Evolutionary conservation across 768 basidiomycete species (phyloP).

Genomic region (Xerocomellus amylosporus): DNA sequence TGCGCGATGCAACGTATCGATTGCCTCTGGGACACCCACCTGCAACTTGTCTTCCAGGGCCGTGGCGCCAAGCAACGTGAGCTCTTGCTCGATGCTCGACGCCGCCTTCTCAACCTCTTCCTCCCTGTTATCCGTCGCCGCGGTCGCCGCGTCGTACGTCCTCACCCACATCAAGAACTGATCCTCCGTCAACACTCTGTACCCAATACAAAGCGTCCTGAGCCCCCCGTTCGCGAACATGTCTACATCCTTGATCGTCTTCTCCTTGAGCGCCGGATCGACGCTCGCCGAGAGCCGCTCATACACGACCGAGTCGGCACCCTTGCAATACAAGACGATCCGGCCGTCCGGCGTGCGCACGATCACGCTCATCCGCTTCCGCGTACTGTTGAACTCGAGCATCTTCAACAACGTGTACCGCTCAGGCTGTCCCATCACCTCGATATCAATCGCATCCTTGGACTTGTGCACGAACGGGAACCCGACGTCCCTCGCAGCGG

Average conservation of each 20-base stretch:
- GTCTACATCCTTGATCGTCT: constrained; percentile 87
- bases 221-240: constrained; percentile 89
- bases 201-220: constrained; percentile 88
- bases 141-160: constrained; percentile 79
- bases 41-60: constrained; percentile 97
- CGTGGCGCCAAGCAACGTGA: constrained; percentile 89
- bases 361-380: constrained; percentile 95
- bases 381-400: constrained; percentile 90
- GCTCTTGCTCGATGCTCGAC: constrained; percentile 76
- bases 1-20: constrained; percentile 84
- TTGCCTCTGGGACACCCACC: constrained; percentile 94
- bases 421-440: constrained; percentile 88
- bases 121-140: constrained; percentile 74
- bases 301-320: constrained; percentile 96
- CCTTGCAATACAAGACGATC: constrained; percentile 88
- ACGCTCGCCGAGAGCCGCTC: constrained; percentile 76
- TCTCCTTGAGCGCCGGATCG: constrained; percentile 67
- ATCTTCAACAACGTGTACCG: constrained; percentile 74
- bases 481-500: constrained; percentile 87
- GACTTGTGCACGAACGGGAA: constrained; percentile 83
- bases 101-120: constrained; percentile 90
- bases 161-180: constrained; percentile 82
- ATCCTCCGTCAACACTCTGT: constrained; percentile 72
- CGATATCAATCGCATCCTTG: constrained; percentile 78
- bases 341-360: constrained; percentile 81